Conservation (phyloP, 495 filamentous ascomycete species). For the Neurospora terricola region DNA sequence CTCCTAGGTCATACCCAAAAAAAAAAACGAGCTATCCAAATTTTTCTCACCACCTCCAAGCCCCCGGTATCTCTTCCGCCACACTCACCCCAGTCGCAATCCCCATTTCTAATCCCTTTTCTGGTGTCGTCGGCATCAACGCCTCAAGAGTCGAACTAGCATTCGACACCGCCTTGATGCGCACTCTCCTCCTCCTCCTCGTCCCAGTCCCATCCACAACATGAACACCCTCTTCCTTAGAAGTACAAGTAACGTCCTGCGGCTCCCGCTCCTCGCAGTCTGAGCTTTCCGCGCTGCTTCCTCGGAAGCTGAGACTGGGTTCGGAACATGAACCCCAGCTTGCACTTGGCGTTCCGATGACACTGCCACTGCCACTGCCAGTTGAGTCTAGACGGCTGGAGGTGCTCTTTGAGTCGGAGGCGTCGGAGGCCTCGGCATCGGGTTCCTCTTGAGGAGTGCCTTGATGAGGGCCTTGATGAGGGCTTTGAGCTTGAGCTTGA, state of each 20-base stretch:
- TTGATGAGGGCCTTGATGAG: neutral
- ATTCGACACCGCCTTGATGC: neutral
- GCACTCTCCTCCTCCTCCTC: neutral
- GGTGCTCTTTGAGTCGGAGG: neutral
- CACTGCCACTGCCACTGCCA: neutral
- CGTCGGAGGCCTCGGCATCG: neutral
- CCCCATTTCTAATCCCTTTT: no score
- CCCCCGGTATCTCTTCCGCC: slow-evolving; percentile 8
- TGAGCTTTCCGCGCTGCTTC: neutral
- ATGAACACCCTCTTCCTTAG: neutral
- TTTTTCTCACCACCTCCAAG: slow-evolving; percentile 10
- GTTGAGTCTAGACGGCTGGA: neutral
- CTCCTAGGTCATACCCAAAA: neutral
- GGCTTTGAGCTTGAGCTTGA: neutral
- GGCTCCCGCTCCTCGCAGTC: neutral
- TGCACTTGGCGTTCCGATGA: neutral
- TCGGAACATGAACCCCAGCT: neutral
- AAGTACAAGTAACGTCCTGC: neutral
- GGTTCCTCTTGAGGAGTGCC: neutral
- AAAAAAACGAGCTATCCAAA: neutral
- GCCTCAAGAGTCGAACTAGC: neutral
- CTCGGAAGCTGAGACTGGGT: neutral
- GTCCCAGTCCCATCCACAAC: neutral
- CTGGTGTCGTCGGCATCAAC: neutral
- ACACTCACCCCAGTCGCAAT: neutral